These are phyloP conservation scores for Diaporthe nobilis DNA, from an alignment of 2,329 filamentous ascomycete species.

Conservation along the genomic window DNA sequence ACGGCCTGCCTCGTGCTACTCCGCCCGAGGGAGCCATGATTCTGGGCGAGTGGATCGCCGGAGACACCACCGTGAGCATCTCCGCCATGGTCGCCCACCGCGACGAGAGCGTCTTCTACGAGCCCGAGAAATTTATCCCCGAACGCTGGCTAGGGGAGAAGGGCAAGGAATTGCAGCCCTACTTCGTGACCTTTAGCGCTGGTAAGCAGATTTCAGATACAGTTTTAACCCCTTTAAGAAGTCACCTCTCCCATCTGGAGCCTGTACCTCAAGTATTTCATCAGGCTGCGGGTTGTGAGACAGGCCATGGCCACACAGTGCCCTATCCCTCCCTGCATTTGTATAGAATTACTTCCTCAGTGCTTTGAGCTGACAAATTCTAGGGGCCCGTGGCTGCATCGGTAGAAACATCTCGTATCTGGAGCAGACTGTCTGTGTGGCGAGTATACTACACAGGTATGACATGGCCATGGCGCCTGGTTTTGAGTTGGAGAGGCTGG, in stretches of 20 bases:
- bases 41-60: slow-evolving; percentile 56
- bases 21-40: slow-evolving; percentile 57
- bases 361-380: not conserved
- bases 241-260: not conserved
- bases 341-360: not conserved
- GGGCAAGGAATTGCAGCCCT: slow-evolving; percentile 34
- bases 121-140: slow-evolving; percentile 55
- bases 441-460: slow-evolving; percentile 58
- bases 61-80: slow-evolving; percentile 55
- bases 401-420: slow-evolving; percentile 56
- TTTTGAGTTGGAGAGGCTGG: slow-evolving; percentile 10
- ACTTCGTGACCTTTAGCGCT: not conserved
- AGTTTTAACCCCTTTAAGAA: not conserved
- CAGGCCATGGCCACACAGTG: not conserved
- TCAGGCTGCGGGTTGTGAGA: not conserved
- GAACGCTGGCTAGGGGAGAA: slow-evolving; percentile 52
- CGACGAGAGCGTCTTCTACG: slow-evolving; percentile 55
- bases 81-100: slow-evolving; percentile 64
- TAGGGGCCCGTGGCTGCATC: slow-evolving; percentile 45
- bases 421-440: slow-evolving; percentile 61
- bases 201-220: not conserved
- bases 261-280: not conserved
- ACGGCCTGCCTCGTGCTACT: slow-evolving; percentile 62
- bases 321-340: not conserved
- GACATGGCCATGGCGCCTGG: slow-evolving; percentile 49